Base-by-base conservation (phyloP, 2,329 filamentous ascomycete species). In the Sarocladium kiliense region DNA sequence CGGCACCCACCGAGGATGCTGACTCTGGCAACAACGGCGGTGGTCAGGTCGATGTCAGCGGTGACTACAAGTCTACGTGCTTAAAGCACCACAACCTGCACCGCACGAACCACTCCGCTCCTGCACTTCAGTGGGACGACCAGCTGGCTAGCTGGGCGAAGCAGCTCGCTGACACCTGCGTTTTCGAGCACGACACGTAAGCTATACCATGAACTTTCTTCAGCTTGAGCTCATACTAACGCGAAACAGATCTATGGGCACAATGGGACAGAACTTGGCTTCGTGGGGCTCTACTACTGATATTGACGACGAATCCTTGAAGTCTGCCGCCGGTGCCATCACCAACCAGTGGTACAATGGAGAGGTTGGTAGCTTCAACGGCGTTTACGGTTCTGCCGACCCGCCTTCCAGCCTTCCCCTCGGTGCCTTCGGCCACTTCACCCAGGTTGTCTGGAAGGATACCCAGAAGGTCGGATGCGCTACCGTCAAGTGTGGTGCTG, bases 221-320 rank as follows among this genome's bases (percentile, higher is more conserved):
- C 36, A 6, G 27, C 30, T 26, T 11, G 21, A 54, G 10, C 16
- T 10, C 5, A 23, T 9, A 16, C 26, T 54, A n/a, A 23, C 71
- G 78, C 58, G 5, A 18, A 5, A 10, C n/a, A 51, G 47, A 51
- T 51, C 47, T 23, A 51, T 75, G 53, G 84, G 83, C 55, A 77
- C 80, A 44, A 95, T 94, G 66, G 94, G 94, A 60, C 94, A 99
- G 76, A 99, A 97, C 80, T 86, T 97, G 57, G 93, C 89, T 66
- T 85, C 86, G 62, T 78, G 70, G 67, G 79, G 73, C 49, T 71
- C 70, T 50, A 69, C 71, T 26, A 71, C 64, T 36, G 62, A 74
- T 47, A 69, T 75, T 23, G 60, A 63, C 44, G 59, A 56, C 50
- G 63, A 65, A 23, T 58, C 55, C n/a, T 60, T 70, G 58, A 59